These are phyloP conservation scores for Aeminium ludgeri DNA, from an alignment of 495 filamentous ascomycete genomes.

Conservation along the genomic window DNA sequence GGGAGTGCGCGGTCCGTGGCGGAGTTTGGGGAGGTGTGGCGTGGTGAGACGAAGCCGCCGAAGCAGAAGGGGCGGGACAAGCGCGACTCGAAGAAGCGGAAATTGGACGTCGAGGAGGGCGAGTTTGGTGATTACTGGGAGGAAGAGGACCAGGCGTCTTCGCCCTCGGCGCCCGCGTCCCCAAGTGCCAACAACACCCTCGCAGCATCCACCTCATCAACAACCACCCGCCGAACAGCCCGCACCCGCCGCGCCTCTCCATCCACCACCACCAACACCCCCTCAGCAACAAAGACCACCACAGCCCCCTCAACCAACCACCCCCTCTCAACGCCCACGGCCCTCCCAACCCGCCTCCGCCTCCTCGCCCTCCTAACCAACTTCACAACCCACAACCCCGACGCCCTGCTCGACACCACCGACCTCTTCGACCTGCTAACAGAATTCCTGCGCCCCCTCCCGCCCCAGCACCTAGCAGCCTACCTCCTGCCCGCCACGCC, in stretches of 20 bases:
- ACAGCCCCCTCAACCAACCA: too few relatives aligned
- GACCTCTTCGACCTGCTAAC: slow-evolving; percentile 53
- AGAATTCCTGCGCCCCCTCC: slow-evolving; percentile 46
- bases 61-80: slow-evolving; percentile 25
- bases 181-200: too few relatives aligned
- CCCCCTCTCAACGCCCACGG: too few relatives aligned
- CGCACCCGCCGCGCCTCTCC: too few relatives aligned
- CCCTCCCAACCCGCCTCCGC: slow-evolving; percentile 44
- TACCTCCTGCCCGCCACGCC: slow-evolving; percentile 36
- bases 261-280: not conserved
- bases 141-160: slow-evolving; percentile 29
- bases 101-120: slow-evolving; percentile 41
- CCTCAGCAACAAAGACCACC: slow-evolving; percentile 4
- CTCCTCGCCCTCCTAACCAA: slow-evolving; percentile 33
- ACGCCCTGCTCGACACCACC: slow-evolving; percentile 31
- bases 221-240: not conserved
- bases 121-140: slow-evolving; percentile 42
- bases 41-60: slow-evolving; percentile 36
- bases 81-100: slow-evolving; percentile 16
- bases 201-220: slow-evolving; percentile 1
- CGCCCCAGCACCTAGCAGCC: slow-evolving; percentile 54
- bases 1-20: slow-evolving; percentile 30
- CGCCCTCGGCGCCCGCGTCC: too few relatives aligned
- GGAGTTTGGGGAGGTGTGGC: slow-evolving; percentile 46
- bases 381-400: slow-evolving; percentile 2